Conservation (phyloP, 2,329 filamentous ascomycete species). For the Colletotrichum agaves region DNA sequence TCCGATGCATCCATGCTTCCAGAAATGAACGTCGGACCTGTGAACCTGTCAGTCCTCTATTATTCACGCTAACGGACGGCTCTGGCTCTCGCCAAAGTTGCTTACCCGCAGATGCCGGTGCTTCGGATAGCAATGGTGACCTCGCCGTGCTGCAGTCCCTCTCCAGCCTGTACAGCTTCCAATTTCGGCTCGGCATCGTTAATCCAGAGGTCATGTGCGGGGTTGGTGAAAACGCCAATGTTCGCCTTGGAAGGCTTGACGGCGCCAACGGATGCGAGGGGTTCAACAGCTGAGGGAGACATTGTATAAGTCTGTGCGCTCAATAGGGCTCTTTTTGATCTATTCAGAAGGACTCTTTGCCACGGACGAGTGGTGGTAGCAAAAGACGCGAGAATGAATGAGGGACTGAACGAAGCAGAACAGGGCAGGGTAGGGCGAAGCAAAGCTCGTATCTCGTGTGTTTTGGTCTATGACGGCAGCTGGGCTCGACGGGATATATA, state of each 20-base stretch:
- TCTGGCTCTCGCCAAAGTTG: not conserved
- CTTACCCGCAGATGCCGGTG: conserved; percentile 93
- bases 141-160: conserved; percentile 80
- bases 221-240: conserved; percentile 96
- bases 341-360: not conserved
- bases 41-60: conserved; percentile 32
- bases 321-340: not conserved
- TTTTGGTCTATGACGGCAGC: conserved; percentile 1
- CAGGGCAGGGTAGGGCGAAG: conserved; percentile 9
- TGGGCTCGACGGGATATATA: conserved; percentile 30
- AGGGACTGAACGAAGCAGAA: conserved; percentile 8
- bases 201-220: conserved; percentile 90
- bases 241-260: conserved; percentile 77
- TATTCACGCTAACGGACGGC: too few relatives aligned
- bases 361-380: conserved; percentile 14
- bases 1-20: conserved; percentile 94
- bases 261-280: conserved; percentile 37
- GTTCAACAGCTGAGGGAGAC: conserved; percentile 49
- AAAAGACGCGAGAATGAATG: not conserved
- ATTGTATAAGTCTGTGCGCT: conserved; percentile 40
- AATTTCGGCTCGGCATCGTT: conserved; percentile 79
- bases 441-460: not conserved
- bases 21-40: conserved; percentile 96
- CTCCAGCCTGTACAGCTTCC: conserved; percentile 76
- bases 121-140: conserved; percentile 91